Conservation (phyloP, 2,329 filamentous ascomycete species). For the Fonsecaea monophora region DNA sequence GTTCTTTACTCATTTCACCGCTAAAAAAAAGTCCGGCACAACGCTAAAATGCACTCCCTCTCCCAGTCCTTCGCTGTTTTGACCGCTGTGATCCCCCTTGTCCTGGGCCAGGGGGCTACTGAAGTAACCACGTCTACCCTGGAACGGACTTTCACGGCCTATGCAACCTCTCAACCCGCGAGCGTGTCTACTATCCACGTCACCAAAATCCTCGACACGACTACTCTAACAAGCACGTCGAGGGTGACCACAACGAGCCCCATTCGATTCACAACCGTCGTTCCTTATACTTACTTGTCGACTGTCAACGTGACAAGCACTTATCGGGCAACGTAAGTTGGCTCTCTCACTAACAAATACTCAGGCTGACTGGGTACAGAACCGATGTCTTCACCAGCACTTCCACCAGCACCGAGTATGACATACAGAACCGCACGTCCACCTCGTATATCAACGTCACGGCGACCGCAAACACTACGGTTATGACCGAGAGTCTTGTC, state of each 20-base stretch:
- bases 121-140: not conserved
- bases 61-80: not conserved
- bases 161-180: not conserved
- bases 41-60: not conserved
- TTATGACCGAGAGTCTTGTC: not conserved
- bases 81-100: not conserved
- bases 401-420: conserved; percentile 7
- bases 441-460: conserved; percentile 4
- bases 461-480: not conserved
- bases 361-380: not conserved
- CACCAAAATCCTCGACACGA: not conserved
- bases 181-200: not conserved
- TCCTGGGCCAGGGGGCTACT: not conserved
- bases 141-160: not conserved
- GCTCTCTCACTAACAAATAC: not conserved
- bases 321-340: conserved; percentile 1
- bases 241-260: not conserved
- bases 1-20: not conserved
- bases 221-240: conserved; percentile 1
- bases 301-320: not conserved
- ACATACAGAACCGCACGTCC: not conserved
- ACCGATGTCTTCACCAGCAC: conserved; percentile 13
- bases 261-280: not conserved
- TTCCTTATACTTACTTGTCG: not conserved
- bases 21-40: not conserved